Evolutionary conservation across 495 filamentous ascomycete species (phyloP), one percentile per base, ranked within the genome.

Genomic region (Tuber melanosporum): DNA sequence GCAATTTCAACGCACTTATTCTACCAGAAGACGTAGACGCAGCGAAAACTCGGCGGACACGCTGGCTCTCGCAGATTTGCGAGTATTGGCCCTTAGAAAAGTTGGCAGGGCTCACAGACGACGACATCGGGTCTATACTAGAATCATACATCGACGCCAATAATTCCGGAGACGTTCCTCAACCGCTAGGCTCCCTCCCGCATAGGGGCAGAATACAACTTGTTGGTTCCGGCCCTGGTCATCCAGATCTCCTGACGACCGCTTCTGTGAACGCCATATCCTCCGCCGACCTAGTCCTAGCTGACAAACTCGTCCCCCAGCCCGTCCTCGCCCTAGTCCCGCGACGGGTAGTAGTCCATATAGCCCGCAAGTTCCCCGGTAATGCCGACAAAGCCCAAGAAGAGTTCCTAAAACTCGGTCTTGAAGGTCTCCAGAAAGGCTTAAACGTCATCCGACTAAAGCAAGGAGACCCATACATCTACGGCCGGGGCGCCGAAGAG

Each of bases 391-490:
- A 89, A 52, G 95, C 95, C 0, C 96, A 99, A 83, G 91, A 92
- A 77, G 95, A 99, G 84, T 89, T 99, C 22, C 89, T 97, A n/a
- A 86, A 88, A 47, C 87, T 93, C 81, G 95, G 93, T 0, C 86
- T 97, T 22, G 88, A 88, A 20, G 92, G 90, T 17, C 86, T 95
- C 36, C 86, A 88, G 49, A 87, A 87, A 6, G 96, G 96, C 20
- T 87, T 91, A 79, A 92, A 89, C 1, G 95, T 98, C 0, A 87
- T 99, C 39, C 88, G 95, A 9, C 86, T 99, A 41, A 99, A 99
- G 85, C 95, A 99, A 82, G 95, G 95, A 32, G 95, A 99, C 82
- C 95, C 95, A 0, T 99, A 97, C 84, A 88, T 99, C 41, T 99
- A 97, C 84, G 95, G 95, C 39, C 90, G 95, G 66, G 95, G 95